phyloP scores from a whole-genome alignment of 1,284 basidiomycete genomes.

The Phaffia rhodozyma region DNA sequence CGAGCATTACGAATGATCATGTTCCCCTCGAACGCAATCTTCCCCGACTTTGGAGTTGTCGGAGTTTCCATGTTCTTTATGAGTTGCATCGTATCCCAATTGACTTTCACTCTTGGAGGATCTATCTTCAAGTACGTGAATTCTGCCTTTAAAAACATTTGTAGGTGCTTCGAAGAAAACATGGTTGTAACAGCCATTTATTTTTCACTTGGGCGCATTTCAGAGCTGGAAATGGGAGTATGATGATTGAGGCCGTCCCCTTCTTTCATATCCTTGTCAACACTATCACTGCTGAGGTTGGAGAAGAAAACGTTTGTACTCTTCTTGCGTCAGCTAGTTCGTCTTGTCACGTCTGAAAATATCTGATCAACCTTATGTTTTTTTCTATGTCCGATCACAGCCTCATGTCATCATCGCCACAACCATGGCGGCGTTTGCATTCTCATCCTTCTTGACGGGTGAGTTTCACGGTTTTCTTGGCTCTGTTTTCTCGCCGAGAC shows the following conservation, averaged over 20 bases:
- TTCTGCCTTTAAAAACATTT: too few species aligned
- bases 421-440: conserved; percentile 76
- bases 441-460: conserved; percentile 87
- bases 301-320: conserved; percentile 45
- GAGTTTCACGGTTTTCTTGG: conserved; percentile 25
- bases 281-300: conserved; percentile 60
- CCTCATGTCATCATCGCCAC: conserved; percentile 69
- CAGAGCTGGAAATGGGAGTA: conserved; percentile 77
- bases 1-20: conserved; percentile 63
- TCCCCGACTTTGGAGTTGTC: conserved; percentile 68
- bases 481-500: conserved; percentile 3
- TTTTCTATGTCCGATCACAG: conserved; percentile 16
- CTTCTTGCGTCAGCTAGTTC: not conserved
- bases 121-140: conserved; percentile 56
- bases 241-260: conserved; percentile 85
- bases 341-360: not conserved
- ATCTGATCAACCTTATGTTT: not conserved
- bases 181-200: too few species aligned
- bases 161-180: too few species aligned
- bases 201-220: too few species aligned
- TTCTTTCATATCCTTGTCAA: conserved; percentile 89
- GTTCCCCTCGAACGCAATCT: conserved; percentile 73
- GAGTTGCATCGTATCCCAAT: conserved; percentile 63
- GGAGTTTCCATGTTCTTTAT: conserved; percentile 95
- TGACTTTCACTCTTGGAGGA: conserved; percentile 74